Percentiles rank a stretch among this genome's conserved stretches.
Conservation (phyloP, 228 moss, liverwort and hornwort genomes). For the Sphagnum magellanicum region DNA sequence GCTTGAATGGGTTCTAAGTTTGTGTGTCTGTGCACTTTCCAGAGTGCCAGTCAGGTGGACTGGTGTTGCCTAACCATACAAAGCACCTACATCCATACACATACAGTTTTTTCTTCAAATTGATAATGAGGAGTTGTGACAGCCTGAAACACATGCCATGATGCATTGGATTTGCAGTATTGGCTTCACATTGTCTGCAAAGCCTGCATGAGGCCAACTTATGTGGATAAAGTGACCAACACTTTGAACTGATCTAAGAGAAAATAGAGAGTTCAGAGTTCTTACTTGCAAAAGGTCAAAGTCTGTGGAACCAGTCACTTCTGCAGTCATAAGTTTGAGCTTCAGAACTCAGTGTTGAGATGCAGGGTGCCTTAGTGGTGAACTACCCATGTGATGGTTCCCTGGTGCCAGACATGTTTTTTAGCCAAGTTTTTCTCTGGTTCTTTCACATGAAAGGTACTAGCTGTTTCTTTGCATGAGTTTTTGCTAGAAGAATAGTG, state of each 20-base stretch:
- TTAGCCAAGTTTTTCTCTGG: background rate
- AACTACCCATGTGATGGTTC: constrained; percentile 93
- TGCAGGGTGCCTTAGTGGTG: constrained; percentile 82
- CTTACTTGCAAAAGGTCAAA: no score
- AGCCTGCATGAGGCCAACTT: constrained; percentile 84
- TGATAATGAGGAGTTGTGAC: constrained; percentile 53
- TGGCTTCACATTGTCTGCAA: constrained; percentile 71
- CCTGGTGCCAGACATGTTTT: constrained; percentile 42
- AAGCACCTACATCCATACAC: background rate
- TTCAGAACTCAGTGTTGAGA: background rate
- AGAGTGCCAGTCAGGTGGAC: constrained; percentile 7
- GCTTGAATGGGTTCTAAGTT: constrained; percentile 5
- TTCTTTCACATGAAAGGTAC: no score
- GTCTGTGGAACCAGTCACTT: no score
- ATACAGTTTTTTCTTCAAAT: constrained; percentile 59
- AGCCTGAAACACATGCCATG: constrained; percentile 75
- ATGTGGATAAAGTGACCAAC: background rate
- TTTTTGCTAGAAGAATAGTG: background rate
- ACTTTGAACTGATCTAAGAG: no score
- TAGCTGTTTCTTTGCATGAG: no score
- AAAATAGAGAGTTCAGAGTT: no score
- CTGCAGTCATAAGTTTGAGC: no score
- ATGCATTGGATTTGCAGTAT: constrained; percentile 64
- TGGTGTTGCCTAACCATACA: constrained; percentile 8
- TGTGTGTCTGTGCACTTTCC: background rate